Base-by-base conservation (phyloP, 2,329 filamentous ascomycete genomes). In the Botrytis byssoidea region DNA sequence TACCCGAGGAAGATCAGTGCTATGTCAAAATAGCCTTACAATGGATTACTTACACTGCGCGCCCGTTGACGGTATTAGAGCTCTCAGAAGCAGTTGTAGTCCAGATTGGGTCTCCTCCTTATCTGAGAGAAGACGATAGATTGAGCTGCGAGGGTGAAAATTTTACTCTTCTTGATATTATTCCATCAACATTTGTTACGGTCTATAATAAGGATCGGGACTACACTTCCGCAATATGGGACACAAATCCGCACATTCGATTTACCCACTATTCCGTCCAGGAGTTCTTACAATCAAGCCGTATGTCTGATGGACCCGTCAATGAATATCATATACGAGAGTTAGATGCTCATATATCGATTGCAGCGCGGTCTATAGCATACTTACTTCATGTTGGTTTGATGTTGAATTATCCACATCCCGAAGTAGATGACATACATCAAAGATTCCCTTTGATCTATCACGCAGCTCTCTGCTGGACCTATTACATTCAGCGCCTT, bases 1-100 rank as follows among this genome's bases (percentile, higher is more conserved):
- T 77, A 25, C 22, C 69, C 6, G 55, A 64, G 12, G 32, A 51
- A 1, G 35, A 77, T 35, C 51, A 72, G 29, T 22, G 64, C 7
- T 42, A 59, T 14, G 74, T 65, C 35, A 37, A 18, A 22, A 48
- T 35, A 18, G 75, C 79, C 29, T 72, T 81, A 9, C 67, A 74
- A 67, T 81, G 76, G 77, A 68, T 81, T 9, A 60, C 76, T 4
- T 78, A 71, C 46, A 65, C 77, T 16, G 66, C 42, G 1, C 55
- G 75, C 10, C 32, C 55, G 29, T 40, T 57, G 12, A 40, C 32
- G 25, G 8, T 74, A 22, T 32, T 4, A 10, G 42, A 68, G 10
- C 70, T 74, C 20, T 60, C 72, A 12, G 59, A 74, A 66, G 72
- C 70, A 60, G 22, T 71, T n/a, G 3, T 40, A 16, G 42, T 71